Evolutionary conservation across 129 eudicot species (phyloP).

Genomic region (Glebionis coronaria): DNA sequence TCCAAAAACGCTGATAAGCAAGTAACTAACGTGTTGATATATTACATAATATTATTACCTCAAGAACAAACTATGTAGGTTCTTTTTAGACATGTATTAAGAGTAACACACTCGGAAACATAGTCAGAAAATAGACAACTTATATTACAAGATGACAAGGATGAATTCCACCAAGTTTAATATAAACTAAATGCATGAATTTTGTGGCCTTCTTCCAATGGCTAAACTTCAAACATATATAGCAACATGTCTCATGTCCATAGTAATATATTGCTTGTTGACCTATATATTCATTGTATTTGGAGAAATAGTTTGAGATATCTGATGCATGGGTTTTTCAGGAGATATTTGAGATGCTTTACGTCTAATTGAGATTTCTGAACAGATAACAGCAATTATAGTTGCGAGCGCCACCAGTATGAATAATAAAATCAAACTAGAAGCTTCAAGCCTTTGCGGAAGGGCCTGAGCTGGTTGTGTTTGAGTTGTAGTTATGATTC

Average conservation of each 20-base stretch:
- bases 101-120: neutral
- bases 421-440: conserved; percentile 16
- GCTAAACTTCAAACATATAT: neutral
- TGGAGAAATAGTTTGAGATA: neutral
- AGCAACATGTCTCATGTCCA: neutral
- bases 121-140: neutral
- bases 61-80: too few species aligned
- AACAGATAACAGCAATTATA: conserved; percentile 6
- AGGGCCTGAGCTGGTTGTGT: neutral
- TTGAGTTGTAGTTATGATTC: neutral
- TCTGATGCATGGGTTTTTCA: neutral
- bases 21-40: too few species aligned
- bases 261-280: neutral
- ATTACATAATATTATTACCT: neutral
- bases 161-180: neutral
- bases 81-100: neutral
- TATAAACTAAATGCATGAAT: neutral
- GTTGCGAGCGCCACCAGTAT: conserved; percentile 8
- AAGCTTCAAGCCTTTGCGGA: conserved; percentile 22
- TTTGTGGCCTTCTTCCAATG: neutral
- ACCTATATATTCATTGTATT: conserved; percentile 11
- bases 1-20: too few species aligned
- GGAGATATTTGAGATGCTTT: conserved; percentile 1
- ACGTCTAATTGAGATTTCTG: conserved; percentile 18
- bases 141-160: neutral